Base-by-base conservation (phyloP, 208 protist genomes). In the Endotrypanum monterogeii region DNA sequence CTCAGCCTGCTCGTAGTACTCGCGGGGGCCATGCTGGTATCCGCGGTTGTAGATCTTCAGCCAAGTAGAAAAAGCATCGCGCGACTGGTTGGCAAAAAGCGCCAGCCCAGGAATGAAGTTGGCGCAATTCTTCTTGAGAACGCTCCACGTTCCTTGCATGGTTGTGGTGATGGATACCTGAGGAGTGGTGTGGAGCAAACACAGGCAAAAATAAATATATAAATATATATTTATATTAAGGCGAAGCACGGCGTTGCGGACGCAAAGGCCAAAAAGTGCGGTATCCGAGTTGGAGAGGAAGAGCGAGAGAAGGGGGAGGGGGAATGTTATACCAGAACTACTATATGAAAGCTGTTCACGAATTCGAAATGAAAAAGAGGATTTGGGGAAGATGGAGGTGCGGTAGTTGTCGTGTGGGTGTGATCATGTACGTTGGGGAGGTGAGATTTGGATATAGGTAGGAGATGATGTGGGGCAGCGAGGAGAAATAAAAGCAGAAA, bases 81-180 rank as follows among this genome's bases (percentile, higher is more conserved):
- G 71, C 18, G 83, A 85, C 62, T 95, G 74, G 65, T 28, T 86
- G 56, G 83, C 83, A 76, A 97, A 94, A 39, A 83, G 48, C 25
- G 77, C 48, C 35, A 93, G 41, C 5, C 89, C 93, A 9, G 89
- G 85, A 51, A 94, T 57, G 58, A 94, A 83, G 79, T 94, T 95
- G 48, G 70, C 56, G 71, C 82, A 89, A 82, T 94, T 97, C 81
- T 90, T 94, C 78, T 89, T 89, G 67, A 97, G 74, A 44, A 93
- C 74, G 46, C 78, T 30, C 84, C 87, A 94, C 69, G 82, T 90
- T 65, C 90, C 93, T 84, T 95, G 93, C 92, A 96, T 96, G 75
- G 54, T 55, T 44, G 71, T 25, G 35, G 7, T 35, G 16, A n/a
- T 51, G 11, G 20, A 8, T 11, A 32, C 23, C 23, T 41, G 37